Evolutionary conservation across 768 basidiomycete species (phyloP).

Genomic region (Tulasnella sp.): DNA sequence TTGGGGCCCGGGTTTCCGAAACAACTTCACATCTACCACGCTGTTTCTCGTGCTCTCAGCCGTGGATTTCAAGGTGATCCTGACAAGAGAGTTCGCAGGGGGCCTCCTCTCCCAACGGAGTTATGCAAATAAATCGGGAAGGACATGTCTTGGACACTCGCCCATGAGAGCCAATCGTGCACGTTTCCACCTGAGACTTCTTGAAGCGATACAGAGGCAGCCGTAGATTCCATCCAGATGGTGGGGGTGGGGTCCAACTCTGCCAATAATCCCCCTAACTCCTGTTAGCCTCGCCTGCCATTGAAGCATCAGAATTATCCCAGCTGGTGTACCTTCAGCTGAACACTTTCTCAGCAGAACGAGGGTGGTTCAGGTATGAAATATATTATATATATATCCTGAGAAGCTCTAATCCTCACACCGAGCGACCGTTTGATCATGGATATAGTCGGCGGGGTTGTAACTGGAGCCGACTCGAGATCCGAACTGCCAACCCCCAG

Average conservation of each 20-base stretch:
- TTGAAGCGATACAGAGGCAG: neutral
- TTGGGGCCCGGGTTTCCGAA: neutral
- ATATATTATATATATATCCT: neutral
- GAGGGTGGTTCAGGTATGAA: conserved; percentile 5
- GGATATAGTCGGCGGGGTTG: neutral
- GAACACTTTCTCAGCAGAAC: conserved; percentile 3
- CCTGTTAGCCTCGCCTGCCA: neutral
- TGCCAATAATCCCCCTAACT: no score
- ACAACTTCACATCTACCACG: neutral
- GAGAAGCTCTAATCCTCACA: neutral
- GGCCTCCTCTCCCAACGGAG: neutral
- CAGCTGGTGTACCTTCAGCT: neutral
- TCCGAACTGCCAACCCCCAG: no score
- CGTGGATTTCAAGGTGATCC: neutral
- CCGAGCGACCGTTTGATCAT: neutral
- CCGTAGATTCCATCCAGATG: neutral
- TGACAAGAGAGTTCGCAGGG: neutral
- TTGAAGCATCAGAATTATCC: neutral
- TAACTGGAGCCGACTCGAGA: no score
- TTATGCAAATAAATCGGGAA: neutral
- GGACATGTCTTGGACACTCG: neutral
- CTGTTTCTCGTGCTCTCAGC: neutral
- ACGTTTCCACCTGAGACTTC: neutral
- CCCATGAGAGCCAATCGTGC: neutral
- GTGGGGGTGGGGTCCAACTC: no score